Evolutionary conservation across 495 filamentous ascomycete genomes (phyloP), one percentile per base, ranked within the genome.

Genomic region (Trichoderma orchidacearum): DNA sequence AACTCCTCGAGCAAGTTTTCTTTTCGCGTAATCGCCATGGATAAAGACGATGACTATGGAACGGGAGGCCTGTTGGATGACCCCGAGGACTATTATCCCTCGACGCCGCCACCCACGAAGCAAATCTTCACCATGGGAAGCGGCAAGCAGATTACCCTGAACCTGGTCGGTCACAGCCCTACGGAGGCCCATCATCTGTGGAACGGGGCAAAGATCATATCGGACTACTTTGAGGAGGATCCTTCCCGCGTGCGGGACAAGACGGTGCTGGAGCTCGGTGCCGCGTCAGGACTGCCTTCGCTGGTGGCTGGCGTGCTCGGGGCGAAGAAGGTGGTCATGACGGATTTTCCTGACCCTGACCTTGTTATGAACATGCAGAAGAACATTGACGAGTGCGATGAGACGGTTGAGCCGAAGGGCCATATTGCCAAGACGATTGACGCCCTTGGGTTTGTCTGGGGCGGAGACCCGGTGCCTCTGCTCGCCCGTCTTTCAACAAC

Each of bases 171-270:
- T 51, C 84, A 89, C 69, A 91, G 86, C 75, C 89, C 92, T 9
- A 77, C 95, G 23, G 95, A 94, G 80, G 92, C 89, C 4, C 87
- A 97, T 68, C 79, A 87, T 51, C 82, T 97, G 9, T 97, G 92
- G 92, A 89, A 96, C 68, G 91, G 87, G 54, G 81, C 84, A 54
- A 83, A 84, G 21, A 79, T 84, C 11, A 79, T 90, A 54, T 80
- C 90, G 11, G 70, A 79, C 58, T 89, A 90, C 70, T 82, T 97
- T 58, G 86, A 95, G 67, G 65, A 76, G 27, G 72, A 81, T 58
- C 76, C 82, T 15, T 60, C 64, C 2, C 75, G 89, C 11, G 72
- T 94, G 23, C 57, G 65, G 1, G 71, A 67, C 34, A 86, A 82
- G 55, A 78, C 82, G 27, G 79, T 95, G 3, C 82, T 96, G 12